A percentile compares a stretch with the other conserved stretches of the same genome.
phyloP scores from a whole-genome alignment of 2,329 filamentous ascomycete species.

The Fusarium protoensiforme region DNA sequence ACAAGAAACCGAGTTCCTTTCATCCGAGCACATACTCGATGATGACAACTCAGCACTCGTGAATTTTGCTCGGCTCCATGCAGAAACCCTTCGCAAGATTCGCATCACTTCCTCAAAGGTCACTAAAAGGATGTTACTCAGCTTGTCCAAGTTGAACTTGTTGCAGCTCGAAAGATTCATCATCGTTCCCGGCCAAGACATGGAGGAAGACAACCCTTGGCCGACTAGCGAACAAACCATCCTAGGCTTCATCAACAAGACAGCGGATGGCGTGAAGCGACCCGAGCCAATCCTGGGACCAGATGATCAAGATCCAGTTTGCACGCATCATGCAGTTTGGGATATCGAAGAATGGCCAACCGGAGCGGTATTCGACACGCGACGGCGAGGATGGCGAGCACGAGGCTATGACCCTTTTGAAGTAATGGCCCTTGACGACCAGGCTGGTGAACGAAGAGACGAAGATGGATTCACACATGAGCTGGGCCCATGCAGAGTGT shows the following conservation, averaged over 20 bases:
- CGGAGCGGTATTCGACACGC: neutral
- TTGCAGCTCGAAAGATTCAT: constrained; percentile 8
- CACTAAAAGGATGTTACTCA: neutral
- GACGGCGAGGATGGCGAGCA: neutral
- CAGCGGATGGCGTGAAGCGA: neutral
- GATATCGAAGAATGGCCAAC: neutral
- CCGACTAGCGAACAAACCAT: neutral
- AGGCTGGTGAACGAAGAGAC: neutral
- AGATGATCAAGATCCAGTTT: neutral
- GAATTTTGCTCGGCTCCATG: neutral
- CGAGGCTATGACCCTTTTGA: constrained; percentile 1
- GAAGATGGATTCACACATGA: neutral
- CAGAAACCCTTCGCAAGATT: neutral
- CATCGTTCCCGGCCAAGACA: neutral
- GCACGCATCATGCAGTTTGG: constrained; percentile 1
- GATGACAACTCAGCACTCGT: neutral
- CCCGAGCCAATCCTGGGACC: neutral
- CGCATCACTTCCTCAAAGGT: neutral
- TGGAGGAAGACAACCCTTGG: neutral
- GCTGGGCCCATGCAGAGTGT: neutral
- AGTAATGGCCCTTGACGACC: neutral
- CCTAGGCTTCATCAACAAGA: neutral
- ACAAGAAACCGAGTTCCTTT: neutral
- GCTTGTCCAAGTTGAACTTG: neutral
- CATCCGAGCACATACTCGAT: neutral